A percentile compares a stretch with the other conserved stretches of the same genome.
These are phyloP conservation scores for Trifolium dubium DNA, from an alignment of 306 rosid genomes.

Conservation along the genomic window DNA sequence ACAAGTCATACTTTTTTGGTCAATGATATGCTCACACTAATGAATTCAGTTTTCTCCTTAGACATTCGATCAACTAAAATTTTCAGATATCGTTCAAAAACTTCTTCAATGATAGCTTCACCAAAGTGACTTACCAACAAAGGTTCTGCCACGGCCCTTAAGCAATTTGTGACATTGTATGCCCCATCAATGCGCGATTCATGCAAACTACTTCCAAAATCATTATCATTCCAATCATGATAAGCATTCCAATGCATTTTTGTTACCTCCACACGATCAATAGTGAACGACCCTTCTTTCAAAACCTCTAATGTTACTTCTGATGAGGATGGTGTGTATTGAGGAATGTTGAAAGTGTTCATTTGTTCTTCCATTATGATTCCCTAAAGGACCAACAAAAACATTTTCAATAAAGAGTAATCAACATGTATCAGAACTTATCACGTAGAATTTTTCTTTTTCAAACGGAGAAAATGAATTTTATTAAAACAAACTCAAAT, in stretches of 20 bases:
- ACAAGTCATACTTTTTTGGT: conserved; percentile 24
- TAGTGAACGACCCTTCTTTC: conserved; percentile 59
- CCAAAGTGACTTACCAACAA: conserved; percentile 50
- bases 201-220: not conserved
- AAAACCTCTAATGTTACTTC: conserved; percentile 53
- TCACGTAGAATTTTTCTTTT: too few species aligned
- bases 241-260: conserved; percentile 47
- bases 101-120: conserved; percentile 51
- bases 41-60: conserved; percentile 44
- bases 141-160: conserved; percentile 61
- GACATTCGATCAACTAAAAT: conserved; percentile 45
- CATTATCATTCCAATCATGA: conserved; percentile 30
- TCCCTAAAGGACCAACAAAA: conserved; percentile 31
- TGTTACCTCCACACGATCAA: conserved; percentile 33
- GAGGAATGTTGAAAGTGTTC: conserved; percentile 61
- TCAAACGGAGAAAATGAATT: too few species aligned
- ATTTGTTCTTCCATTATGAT: conserved; percentile 51
- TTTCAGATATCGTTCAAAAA: conserved; percentile 39
- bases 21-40: conserved; percentile 42
- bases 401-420: too few species aligned
- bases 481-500: too few species aligned
- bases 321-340: conserved; percentile 55
- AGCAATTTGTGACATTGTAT: conserved; percentile 45
- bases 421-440: too few species aligned
- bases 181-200: conserved; percentile 6